These are phyloP conservation scores for Coemansia aciculifera DNA, from an alignment of 192 early-diverging fungal species.

Conservation along the genomic window DNA sequence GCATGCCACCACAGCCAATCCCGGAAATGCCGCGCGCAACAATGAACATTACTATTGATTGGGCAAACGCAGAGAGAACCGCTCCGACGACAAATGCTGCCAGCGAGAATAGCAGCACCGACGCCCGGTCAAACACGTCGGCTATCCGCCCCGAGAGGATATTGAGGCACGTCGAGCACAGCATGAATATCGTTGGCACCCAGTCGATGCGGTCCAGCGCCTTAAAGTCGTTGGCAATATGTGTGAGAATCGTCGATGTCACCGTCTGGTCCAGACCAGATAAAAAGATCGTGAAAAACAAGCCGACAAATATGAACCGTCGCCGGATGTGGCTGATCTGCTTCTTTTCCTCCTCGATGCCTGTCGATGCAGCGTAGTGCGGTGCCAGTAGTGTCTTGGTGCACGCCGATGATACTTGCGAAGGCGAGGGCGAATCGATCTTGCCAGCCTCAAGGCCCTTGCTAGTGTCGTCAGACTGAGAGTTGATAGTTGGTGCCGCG, in stretches of 20 bases:
- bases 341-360: not conserved
- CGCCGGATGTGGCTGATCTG: constrained; percentile 7
- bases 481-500: constrained; percentile 4
- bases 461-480: not conserved
- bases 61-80: constrained; percentile 40
- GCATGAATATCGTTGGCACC: constrained; percentile 81
- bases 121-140: constrained; percentile 69
- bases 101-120: constrained; percentile 47
- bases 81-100: constrained; percentile 50
- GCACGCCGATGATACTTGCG: not conserved
- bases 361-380: not conserved
- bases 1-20: constrained; percentile 67
- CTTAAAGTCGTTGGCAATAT: constrained; percentile 75
- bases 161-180: constrained; percentile 67
- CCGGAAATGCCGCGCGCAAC: constrained; percentile 71
- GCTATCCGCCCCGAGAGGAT: constrained; percentile 83
- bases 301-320: constrained; percentile 35
- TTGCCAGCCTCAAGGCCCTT: not conserved
- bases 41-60: constrained; percentile 61
- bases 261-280: constrained; percentile 85
- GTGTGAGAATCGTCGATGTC: constrained; percentile 76
- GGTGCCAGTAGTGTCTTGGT: constrained; percentile 3
- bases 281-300: constrained; percentile 73
- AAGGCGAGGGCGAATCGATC: not conserved
- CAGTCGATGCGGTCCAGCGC: constrained; percentile 73